These are phyloP conservation scores for Saccharomycopsis schoenii DNA, from an alignment of 805 yeast species.

Conservation along the genomic window DNA sequence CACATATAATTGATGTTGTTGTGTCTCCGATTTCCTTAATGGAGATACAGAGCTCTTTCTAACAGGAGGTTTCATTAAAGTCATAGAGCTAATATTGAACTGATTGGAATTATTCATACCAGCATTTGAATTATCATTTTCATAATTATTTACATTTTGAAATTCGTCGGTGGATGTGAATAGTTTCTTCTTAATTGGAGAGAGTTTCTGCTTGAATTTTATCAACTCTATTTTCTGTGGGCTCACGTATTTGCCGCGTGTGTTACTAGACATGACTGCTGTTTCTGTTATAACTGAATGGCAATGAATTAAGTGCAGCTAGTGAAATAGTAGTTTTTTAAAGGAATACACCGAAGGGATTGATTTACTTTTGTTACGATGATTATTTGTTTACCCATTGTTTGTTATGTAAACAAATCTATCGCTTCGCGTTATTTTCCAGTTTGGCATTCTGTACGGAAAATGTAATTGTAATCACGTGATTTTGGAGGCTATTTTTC, in stretches of 20 bases:
- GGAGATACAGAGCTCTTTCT: background rate
- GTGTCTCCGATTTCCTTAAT: background rate
- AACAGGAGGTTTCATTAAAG: background rate
- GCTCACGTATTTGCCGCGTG: background rate
- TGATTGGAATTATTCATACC: background rate
- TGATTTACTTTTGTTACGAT: background rate
- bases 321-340: too few relatives aligned
- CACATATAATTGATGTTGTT: background rate
- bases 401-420: background rate
- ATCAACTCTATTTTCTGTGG: background rate
- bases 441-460: background rate
- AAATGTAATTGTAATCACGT: too few relatives aligned
- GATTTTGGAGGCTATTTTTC: too few relatives aligned
- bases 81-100: background rate
- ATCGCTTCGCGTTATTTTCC: background rate
- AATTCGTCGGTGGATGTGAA: background rate
- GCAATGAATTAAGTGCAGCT: too few relatives aligned
- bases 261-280: background rate
- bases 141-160: background rate
- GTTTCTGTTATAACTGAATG: background rate
- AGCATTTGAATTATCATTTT: background rate
- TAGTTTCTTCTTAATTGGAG: background rate
- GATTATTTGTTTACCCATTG: background rate
- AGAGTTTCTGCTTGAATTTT: background rate
- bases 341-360: background rate